Evolutionary conservation across 2,329 filamentous ascomycete genomes (phyloP).

Genomic region (Furcasterigmium furcatum): DNA sequence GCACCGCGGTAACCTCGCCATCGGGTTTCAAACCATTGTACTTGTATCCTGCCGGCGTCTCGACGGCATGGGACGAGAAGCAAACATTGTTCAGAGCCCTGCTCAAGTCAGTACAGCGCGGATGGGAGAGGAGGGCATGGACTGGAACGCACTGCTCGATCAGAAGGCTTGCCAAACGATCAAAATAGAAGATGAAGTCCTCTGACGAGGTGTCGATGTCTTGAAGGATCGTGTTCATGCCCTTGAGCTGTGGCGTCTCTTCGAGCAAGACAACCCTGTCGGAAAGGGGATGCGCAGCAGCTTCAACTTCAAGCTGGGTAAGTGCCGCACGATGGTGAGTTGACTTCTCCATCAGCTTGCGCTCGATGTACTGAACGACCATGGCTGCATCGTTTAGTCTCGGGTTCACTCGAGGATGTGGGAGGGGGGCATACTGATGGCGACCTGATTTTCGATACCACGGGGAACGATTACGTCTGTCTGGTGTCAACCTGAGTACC

Average conservation of each 20-base stretch:
- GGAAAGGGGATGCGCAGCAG: slow-evolving; percentile 70
- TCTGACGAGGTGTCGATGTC: slow-evolving; percentile 75
- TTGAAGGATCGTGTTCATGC: slow-evolving; percentile 89
- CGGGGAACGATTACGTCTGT: slow-evolving; percentile 89
- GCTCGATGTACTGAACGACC: slow-evolving; percentile 90
- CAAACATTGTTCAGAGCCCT: slow-evolving; percentile 75
- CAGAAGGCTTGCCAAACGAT: slow-evolving; percentile 79
- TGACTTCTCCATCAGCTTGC: slow-evolving; percentile 84
- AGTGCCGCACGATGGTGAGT: slow-evolving; percentile 77
- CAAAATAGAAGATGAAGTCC: slow-evolving; percentile 97
- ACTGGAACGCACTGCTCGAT: slow-evolving; percentile 64
- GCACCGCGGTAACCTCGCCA: slow-evolving; percentile 79
- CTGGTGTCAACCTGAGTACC: neutral
- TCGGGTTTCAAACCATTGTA: slow-evolving; percentile 71
- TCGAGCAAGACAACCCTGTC: slow-evolving; percentile 71
- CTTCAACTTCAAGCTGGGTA: slow-evolving; percentile 68
- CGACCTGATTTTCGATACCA: slow-evolving; percentile 91
- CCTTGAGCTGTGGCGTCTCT: slow-evolving; percentile 75
- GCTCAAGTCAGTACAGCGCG: neutral
- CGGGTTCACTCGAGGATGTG: slow-evolving; percentile 17
- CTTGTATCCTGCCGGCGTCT: slow-evolving; percentile 65
- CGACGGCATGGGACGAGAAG: slow-evolving; percentile 61
- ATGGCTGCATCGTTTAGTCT: slow-evolving; percentile 54
- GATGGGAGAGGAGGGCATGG: too few species aligned
- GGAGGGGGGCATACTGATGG: slow-evolving; percentile 60